phyloP scores from a whole-genome alignment of 495 filamentous ascomycete genomes.

The Talaromyces borbonicus region DNA sequence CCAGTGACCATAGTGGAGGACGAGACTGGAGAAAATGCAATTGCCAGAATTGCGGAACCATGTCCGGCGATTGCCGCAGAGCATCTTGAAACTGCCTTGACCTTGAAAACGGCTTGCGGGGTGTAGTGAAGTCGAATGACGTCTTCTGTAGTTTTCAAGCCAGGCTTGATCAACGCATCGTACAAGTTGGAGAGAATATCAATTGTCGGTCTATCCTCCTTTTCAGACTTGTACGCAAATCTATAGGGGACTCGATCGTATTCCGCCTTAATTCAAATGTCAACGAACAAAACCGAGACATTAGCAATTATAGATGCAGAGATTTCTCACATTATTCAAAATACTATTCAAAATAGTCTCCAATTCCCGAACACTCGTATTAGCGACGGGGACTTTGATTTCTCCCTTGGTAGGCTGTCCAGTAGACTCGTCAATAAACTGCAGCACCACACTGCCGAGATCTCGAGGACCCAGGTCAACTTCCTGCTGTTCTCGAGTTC shows the following conservation, averaged over 20 bases:
- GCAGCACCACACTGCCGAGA: conserved; percentile 70
- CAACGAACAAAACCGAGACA: background rate
- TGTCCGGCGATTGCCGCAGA: conserved; percentile 84
- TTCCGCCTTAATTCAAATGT: conserved; percentile 40
- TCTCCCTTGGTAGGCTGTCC: conserved; percentile 55
- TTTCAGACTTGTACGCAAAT: conserved; percentile 58
- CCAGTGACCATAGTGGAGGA: conserved; percentile 80
- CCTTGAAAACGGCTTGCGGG: conserved; percentile 89
- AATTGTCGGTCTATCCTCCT: conserved; percentile 44
- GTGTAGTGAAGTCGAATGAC: conserved; percentile 70
- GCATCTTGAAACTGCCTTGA: conserved; percentile 84
- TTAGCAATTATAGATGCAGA: background rate
- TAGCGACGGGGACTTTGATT: conserved; percentile 72
- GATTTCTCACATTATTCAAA: conserved; percentile 59
- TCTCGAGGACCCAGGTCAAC: conserved; percentile 59
- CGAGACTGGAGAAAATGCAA: conserved; percentile 74
- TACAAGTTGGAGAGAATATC: conserved; percentile 64
- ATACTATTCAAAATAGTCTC: conserved; percentile 86
- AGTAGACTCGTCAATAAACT: conserved; percentile 79
- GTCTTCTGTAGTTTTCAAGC: conserved; percentile 60
- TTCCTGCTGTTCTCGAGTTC: conserved; percentile 65
- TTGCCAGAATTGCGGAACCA: conserved; percentile 81
- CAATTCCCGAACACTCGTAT: conserved; percentile 82
- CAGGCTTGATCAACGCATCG: conserved; percentile 54
- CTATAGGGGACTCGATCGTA: conserved; percentile 81